Conservation (phyloP, 441 rosid species). For the Manihot esculenta region DNA sequence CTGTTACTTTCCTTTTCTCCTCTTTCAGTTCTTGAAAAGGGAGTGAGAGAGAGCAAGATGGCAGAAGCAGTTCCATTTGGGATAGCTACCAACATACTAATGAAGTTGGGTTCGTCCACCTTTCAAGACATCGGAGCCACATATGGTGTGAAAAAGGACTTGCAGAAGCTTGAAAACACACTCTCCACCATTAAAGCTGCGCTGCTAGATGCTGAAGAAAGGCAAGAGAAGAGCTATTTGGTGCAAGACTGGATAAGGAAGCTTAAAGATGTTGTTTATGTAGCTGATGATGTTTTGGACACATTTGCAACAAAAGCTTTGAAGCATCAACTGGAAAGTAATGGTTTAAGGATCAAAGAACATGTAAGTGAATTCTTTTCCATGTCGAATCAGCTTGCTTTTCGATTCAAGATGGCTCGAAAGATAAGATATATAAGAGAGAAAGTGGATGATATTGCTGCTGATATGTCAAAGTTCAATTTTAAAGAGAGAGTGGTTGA, state of each 20-base stretch:
- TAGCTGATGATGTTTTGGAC: conserved; percentile 31
- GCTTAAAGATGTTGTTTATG: conserved; percentile 31
- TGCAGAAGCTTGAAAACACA: neutral
- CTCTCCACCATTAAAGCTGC: conserved; percentile 16
- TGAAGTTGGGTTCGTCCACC: neutral
- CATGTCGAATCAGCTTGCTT: conserved; percentile 6
- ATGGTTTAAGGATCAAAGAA: neutral
- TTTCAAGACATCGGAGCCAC: neutral
- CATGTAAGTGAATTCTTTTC: conserved; percentile 12
- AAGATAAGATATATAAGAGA: conserved; percentile 16
- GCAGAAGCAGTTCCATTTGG: conserved; percentile 18
- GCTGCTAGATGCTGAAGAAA: conserved; percentile 26
- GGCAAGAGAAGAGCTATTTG: neutral
- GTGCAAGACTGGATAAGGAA: conserved; percentile 13
- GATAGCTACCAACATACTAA: conserved; percentile 4
- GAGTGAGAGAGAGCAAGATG: conserved; percentile 8
- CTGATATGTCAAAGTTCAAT: neutral
- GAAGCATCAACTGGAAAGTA: neutral
- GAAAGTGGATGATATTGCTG: conserved; percentile 9
- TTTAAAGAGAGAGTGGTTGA: neutral
- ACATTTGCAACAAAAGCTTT: conserved; percentile 11
- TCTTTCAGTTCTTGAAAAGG: too few species aligned
- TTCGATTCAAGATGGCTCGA: conserved; percentile 11
- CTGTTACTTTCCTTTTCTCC: too few species aligned
- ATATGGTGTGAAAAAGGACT: conserved; percentile 13